phyloP scores from a whole-genome alignment of 2,329 filamentous ascomycete species.

The Colletotrichum sp. region DNA sequence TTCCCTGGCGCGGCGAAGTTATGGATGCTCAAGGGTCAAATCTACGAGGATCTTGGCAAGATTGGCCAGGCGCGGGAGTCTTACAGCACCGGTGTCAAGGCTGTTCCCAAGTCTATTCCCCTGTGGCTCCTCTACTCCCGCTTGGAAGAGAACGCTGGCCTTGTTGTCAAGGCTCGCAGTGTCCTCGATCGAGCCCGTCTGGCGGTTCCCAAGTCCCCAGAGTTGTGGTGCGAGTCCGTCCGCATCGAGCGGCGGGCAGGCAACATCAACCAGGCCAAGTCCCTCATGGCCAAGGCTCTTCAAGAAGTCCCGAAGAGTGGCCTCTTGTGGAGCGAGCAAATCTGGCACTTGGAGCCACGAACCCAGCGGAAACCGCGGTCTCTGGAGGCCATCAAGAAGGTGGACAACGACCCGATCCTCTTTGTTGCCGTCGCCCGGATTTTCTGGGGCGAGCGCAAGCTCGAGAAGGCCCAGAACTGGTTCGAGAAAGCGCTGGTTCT shows the following conservation, averaged over 20 bases:
- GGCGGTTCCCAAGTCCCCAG: constrained; percentile 82
- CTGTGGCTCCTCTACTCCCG: constrained; percentile 90
- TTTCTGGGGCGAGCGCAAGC: constrained; percentile 90
- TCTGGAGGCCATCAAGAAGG: constrained; percentile 95
- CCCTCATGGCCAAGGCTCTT: constrained; percentile 90
- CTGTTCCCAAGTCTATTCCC: constrained; percentile 81
- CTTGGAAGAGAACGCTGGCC: constrained; percentile 84
- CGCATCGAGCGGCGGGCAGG: constrained; percentile 88
- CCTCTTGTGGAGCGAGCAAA: constrained; percentile 90
- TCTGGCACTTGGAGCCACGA: constrained; percentile 90
- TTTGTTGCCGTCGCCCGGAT: constrained; percentile 94
- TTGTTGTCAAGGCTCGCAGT: constrained; percentile 89
- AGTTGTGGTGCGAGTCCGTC: constrained; percentile 93
- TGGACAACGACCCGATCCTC: constrained; percentile 87
- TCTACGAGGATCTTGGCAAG: constrained; percentile 86
- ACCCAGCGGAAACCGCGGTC: constrained; percentile 92
- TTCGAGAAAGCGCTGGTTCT: constrained; percentile 94
- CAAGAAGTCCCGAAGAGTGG: constrained; percentile 91
- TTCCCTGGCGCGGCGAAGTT: constrained; percentile 89
- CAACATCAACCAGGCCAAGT: constrained; percentile 83
- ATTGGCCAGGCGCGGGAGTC: constrained; percentile 87
- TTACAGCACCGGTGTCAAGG: constrained; percentile 86
- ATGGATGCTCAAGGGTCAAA: constrained; percentile 99
- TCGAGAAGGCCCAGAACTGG: constrained; percentile 96
- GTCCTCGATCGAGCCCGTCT: constrained; percentile 91